phyloP scores from a whole-genome alignment of 139 green algal genomes.

The Chlorella sorokiniana region DNA sequence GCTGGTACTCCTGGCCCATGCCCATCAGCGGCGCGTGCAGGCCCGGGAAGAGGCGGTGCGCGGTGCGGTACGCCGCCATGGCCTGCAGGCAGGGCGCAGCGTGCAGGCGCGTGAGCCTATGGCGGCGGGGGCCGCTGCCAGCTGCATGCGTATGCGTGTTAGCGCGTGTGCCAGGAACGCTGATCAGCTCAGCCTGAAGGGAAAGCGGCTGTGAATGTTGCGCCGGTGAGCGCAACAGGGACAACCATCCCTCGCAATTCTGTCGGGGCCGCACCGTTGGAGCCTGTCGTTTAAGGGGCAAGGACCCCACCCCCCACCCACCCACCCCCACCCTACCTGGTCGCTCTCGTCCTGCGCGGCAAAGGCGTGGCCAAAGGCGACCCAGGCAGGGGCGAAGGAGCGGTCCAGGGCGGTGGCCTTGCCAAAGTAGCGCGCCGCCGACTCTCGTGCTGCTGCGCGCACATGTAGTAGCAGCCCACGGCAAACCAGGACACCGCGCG shows the following conservation, averaged over 20 bases:
- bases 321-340: constrained; percentile 42
- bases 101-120: not conserved
- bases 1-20: constrained; percentile 86
- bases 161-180: too few species aligned
- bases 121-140: not conserved
- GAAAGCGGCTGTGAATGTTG: too few species aligned
- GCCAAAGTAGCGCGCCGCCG: constrained; percentile 82
- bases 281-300: not conserved
- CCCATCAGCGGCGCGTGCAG: constrained; percentile 89
- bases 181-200: too few species aligned
- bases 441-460: constrained; percentile 62
- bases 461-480: constrained; percentile 96
- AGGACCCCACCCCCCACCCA: not conserved
- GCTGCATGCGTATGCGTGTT: too few species aligned
- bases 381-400: constrained; percentile 88
- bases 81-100: constrained; percentile 62
- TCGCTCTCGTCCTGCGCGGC: constrained; percentile 86
- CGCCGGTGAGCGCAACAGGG: too few species aligned
- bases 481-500: constrained; percentile 87
- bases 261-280: too few species aligned
- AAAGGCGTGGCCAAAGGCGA: constrained; percentile 95
- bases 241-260: too few species aligned
- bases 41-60: constrained; percentile 90
- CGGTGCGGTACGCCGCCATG: constrained; percentile 96
- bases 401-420: constrained; percentile 85